Percentiles rank a stretch among this genome's conserved stretches.
Evolutionary conservation across 495 filamentous ascomycete genomes (phyloP).

Genomic region (Viridothelium virens): DNA sequence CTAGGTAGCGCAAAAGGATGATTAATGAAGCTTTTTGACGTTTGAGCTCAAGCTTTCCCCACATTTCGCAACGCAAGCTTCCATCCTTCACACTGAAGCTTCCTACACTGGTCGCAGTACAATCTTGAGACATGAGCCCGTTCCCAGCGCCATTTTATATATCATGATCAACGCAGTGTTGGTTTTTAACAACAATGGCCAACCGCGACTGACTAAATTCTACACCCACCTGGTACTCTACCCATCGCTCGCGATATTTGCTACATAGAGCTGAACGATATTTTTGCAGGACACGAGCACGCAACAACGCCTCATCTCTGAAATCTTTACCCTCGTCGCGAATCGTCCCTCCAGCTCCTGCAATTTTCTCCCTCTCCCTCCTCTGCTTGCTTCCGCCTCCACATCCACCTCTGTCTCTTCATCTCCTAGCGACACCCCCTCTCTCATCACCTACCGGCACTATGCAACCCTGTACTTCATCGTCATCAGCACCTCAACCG

Average conservation of each 20-base stretch:
- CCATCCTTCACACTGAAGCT: neutral
- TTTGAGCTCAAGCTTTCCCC: neutral
- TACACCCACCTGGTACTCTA: constrained; percentile 86
- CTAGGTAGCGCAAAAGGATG: too few relatives aligned
- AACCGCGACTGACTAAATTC: constrained; percentile 95
- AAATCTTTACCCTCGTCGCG: constrained; percentile 95
- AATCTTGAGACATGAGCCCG: neutral
- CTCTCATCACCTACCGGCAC: constrained; percentile 95
- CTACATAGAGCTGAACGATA: neutral
- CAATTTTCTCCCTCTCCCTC: constrained; percentile 87
- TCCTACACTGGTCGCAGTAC: neutral
- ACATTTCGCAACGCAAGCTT: neutral
- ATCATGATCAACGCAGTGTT: constrained; percentile 97
- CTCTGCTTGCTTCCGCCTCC: constrained; percentile 57
- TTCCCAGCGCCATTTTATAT: neutral
- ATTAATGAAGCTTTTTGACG: too few relatives aligned
- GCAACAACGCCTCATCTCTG: constrained; percentile 89
- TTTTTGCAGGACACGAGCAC: constrained; percentile 75
- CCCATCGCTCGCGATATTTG: neutral
- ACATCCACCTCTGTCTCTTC: constrained; percentile 29
- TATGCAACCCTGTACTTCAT: constrained; percentile 99
- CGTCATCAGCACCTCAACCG: constrained; percentile 92
- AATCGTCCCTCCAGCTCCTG: constrained; percentile 81
- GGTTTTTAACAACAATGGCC: constrained; percentile 96
- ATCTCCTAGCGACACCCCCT: constrained; percentile 63